These are phyloP conservation scores for Candida sonorensis DNA, from an alignment of 805 yeast species.

Conservation along the genomic window DNA sequence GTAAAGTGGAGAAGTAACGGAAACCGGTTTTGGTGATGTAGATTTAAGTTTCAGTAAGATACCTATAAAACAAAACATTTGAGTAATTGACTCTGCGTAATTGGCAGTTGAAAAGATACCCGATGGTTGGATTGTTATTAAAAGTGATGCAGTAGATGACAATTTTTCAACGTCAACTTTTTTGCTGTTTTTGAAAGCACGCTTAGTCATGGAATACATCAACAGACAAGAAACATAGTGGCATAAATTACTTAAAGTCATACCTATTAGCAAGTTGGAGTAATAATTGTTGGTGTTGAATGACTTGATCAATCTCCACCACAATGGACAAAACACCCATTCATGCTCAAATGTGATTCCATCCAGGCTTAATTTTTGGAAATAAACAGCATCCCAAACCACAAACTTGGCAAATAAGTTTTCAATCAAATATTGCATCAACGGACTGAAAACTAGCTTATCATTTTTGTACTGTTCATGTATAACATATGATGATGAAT, in stretches of 20 bases:
- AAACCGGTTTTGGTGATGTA: slow-evolving; percentile 8
- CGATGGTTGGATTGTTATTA: slow-evolving; percentile 65
- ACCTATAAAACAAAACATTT: slow-evolving; percentile 52
- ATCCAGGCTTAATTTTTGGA: slow-evolving; percentile 46
- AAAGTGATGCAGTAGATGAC: slow-evolving; percentile 17
- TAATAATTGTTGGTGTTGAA: slow-evolving; percentile 30
- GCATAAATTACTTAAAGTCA: slow-evolving; percentile 42
- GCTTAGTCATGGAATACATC: slow-evolving; percentile 41
- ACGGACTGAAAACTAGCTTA: slow-evolving; percentile 2
- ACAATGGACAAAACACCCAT: slow-evolving; percentile 77
- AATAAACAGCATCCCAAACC: slow-evolving; percentile 86
- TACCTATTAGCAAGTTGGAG: slow-evolving; percentile 38
- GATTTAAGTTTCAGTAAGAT: slow-evolving; percentile 48
- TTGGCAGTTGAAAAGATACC: slow-evolving; percentile 71
- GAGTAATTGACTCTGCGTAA: slow-evolving; percentile 72
- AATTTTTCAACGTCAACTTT: slow-evolving; percentile 1
- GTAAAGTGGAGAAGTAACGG: slow-evolving; percentile 1
- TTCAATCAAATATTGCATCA: slow-evolving; percentile 3
- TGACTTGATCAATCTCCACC: slow-evolving; percentile 46
- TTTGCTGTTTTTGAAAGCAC: slow-evolving; percentile 7
- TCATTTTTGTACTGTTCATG: slow-evolving; percentile 18
- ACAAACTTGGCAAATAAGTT: slow-evolving; percentile 45
- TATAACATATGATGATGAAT: slow-evolving; percentile 38
- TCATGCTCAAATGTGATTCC: slow-evolving; percentile 75
- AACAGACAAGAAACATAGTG: slow-evolving; percentile 46